A percentile compares a stretch with the other conserved stretches of the same genome.
These are phyloP conservation scores for Colletotrichum kahawae DNA, from an alignment of 2,329 filamentous ascomycete species.

Conservation along the genomic window DNA sequence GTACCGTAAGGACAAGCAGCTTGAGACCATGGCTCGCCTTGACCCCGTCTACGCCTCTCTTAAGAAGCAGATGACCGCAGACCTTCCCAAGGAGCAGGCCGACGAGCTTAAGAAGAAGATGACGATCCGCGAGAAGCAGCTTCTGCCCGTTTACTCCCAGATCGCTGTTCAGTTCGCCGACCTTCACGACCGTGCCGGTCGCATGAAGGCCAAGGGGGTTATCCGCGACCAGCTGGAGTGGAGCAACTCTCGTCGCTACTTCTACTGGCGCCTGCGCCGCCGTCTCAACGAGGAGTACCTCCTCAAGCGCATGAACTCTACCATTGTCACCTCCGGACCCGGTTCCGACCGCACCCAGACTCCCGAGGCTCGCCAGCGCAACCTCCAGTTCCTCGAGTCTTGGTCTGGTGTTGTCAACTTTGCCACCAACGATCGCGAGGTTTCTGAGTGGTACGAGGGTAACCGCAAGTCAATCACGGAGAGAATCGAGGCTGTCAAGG, in stretches of 20 bases:
- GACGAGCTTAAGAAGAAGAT: conserved; percentile 84
- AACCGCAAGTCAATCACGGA: conserved; percentile 82
- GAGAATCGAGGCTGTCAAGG: conserved; percentile 85
- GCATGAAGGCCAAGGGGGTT: conserved; percentile 97
- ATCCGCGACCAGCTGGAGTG: conserved; percentile 86
- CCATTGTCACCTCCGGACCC: conserved; percentile 39
- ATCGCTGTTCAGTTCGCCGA: conserved; percentile 97
- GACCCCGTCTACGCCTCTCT: conserved; percentile 84
- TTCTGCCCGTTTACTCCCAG: conserved; percentile 92
- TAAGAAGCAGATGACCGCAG: conserved; percentile 76
- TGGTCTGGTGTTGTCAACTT: conserved; percentile 85
- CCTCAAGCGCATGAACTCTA: conserved; percentile 79
- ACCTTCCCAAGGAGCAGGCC: conserved; percentile 74
- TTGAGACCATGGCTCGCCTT: conserved; percentile 95
- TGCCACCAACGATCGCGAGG: conserved; percentile 78
- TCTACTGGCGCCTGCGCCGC: conserved; percentile 99
- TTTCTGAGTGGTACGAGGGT: conserved; percentile 95
- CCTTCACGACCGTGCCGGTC: conserved; percentile 92
- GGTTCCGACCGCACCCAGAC: conserved; percentile 45
- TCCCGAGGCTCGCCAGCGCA: conserved; percentile 63
- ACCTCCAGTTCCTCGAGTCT: conserved; percentile 78
- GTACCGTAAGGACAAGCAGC: conserved; percentile 95
- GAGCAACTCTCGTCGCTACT: conserved; percentile 91
- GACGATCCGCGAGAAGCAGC: conserved; percentile 81
- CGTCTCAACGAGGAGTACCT: conserved; percentile 98